phyloP scores from a whole-genome alignment of 805 yeast species.

The Blastobotrys parvus region DNA sequence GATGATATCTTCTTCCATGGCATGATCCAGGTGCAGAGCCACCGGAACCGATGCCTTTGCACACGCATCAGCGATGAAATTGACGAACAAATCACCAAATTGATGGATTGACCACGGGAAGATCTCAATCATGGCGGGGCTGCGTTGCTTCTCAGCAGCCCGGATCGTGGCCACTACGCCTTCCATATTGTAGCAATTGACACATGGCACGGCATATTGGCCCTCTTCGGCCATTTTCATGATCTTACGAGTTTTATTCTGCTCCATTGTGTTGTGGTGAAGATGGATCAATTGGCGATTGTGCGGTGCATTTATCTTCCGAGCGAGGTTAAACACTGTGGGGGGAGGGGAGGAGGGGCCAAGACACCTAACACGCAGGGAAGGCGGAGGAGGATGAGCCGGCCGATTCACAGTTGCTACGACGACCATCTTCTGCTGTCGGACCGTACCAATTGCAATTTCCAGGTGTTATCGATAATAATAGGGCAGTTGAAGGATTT shows the following conservation, averaged over 20 bases:
- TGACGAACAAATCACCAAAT: constrained; percentile 26
- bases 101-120: constrained; percentile 34
- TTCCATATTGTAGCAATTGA: constrained; percentile 31
- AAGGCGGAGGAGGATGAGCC: too few species aligned
- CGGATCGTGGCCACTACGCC: constrained; percentile 29
- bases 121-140: constrained; percentile 30
- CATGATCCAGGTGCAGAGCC: constrained; percentile 32
- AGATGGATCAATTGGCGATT: too few species aligned
- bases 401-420: too few species aligned
- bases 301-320: too few species aligned
- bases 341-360: too few species aligned
- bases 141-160: constrained; percentile 30
- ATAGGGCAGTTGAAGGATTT: too few species aligned
- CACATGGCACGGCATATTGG: constrained; percentile 29
- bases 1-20: constrained; percentile 28
- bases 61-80: constrained; percentile 23
- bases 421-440: too few species aligned
- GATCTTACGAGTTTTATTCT: constrained; percentile 27
- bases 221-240: constrained; percentile 27
- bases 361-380: too few species aligned
- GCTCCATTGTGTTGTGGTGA: neutral
- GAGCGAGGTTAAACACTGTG: too few species aligned
- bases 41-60: constrained; percentile 30
- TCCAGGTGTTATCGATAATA: too few species aligned
- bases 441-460: too few species aligned